These are phyloP conservation scores for Boeremia lycopersici DNA, from an alignment of 2,329 filamentous ascomycete species.

Conservation along the genomic window DNA sequence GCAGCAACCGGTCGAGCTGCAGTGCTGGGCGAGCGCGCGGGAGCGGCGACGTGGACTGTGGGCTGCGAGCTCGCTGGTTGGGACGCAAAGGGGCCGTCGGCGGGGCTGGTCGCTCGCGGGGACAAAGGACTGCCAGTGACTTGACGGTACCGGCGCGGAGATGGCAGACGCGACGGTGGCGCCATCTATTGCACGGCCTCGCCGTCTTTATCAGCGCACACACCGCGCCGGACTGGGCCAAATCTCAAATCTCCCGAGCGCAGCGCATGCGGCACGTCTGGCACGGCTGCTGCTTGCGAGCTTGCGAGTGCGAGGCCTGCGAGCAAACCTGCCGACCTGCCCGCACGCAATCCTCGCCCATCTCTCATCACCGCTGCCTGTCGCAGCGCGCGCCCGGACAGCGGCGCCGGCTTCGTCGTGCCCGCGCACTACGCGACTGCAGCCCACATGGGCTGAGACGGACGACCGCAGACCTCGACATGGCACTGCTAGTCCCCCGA, in stretches of 20 bases:
- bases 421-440: conserved; percentile 7
- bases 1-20: conserved; percentile 33
- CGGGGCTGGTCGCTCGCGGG: background rate
- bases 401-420: conserved; percentile 13
- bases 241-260: conserved; percentile 27
- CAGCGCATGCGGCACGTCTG: conserved; percentile 28
- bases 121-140: conserved; percentile 24
- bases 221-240: conserved; percentile 8
- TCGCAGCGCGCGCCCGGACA: conserved; percentile 12
- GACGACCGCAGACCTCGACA: conserved; percentile 2
- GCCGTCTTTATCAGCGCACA: conserved; percentile 25
- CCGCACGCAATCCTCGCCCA: conserved; percentile 16
- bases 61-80: background rate
- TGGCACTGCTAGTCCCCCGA: background rate
- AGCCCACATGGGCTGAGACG: conserved; percentile 19
- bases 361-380: conserved; percentile 10
- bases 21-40: background rate
- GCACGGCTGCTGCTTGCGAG: conserved; percentile 28
- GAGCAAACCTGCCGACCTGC: background rate
- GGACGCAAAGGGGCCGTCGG: conserved; percentile 5
- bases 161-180: conserved; percentile 6
- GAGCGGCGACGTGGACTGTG: background rate
- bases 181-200: conserved; percentile 17
- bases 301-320: too few relatives aligned
- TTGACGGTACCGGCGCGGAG: conserved; percentile 16